Conservation (phyloP, 2,329 filamentous ascomycete genomes). For the Colletotrichum sp. region DNA sequence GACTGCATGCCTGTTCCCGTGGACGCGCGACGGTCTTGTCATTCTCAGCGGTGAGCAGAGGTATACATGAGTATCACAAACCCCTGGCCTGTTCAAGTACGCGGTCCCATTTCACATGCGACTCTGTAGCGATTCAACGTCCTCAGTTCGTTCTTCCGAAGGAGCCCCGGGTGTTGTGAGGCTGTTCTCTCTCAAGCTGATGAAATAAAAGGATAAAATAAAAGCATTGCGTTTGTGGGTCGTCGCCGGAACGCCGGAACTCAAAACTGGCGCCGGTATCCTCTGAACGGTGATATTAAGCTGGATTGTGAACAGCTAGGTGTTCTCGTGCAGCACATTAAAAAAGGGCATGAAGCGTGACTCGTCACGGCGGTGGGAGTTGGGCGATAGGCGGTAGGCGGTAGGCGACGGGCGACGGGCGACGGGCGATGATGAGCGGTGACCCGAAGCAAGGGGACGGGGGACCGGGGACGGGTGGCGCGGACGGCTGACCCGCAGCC, state of each 20-base stretch:
- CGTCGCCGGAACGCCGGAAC: neutral
- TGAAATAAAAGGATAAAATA: neutral
- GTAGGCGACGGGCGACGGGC: neutral
- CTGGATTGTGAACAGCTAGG: neutral
- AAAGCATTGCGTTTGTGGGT: neutral
- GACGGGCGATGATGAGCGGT: neutral
- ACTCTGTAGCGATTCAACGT: neutral
- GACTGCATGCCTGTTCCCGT: neutral
- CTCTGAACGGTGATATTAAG: neutral
- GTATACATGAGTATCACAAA: neutral
- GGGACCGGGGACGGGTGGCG: neutral
- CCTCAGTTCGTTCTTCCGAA: neutral
- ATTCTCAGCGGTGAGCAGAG: slow-evolving; percentile 2
- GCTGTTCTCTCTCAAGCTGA: neutral
- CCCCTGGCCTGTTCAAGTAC: neutral
- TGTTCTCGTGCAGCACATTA: neutral
- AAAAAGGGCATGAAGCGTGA: neutral
- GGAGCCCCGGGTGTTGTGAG: neutral
- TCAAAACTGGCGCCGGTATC: neutral
- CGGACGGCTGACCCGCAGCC: neutral
- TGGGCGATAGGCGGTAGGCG: neutral
- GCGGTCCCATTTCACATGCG: neutral
- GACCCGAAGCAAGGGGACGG: neutral
- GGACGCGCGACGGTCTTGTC: neutral
- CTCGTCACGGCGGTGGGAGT: neutral